Conservation (phyloP, 2,329 filamentous ascomycete species). For the Coniochaeta hoffmannii region DNA sequence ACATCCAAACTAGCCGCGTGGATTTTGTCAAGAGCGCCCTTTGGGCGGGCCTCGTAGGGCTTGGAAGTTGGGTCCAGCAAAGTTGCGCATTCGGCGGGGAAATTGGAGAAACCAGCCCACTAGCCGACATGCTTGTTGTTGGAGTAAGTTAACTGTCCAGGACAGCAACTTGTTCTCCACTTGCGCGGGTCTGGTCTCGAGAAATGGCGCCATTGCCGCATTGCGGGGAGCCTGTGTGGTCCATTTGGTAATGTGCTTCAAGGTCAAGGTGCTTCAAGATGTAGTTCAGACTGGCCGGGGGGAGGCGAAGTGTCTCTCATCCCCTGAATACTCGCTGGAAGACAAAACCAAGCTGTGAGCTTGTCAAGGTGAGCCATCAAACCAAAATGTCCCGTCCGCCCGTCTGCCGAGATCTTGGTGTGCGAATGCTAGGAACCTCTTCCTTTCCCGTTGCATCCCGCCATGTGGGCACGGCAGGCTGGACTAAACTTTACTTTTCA, state of each 20-base stretch:
- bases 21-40: neutral
- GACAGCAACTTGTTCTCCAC: no score
- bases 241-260: no score
- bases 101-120: neutral
- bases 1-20: neutral
- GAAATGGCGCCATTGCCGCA: no score
- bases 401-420: neutral
- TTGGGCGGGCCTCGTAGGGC: neutral
- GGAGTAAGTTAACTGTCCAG: no score
- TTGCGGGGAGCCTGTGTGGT: no score
- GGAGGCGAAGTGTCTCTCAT: no score
- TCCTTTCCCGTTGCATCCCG: slow-evolving; percentile 1
- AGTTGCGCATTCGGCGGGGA: neutral
- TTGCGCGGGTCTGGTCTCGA: no score
- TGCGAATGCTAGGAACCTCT: neutral
- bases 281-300: no score
- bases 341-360: no score
- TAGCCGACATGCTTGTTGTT: neutral
- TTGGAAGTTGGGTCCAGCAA: neutral
- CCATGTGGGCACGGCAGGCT: neutral
- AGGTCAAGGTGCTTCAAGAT: no score
- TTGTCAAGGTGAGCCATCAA: neutral
- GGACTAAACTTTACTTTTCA: neutral
- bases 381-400: neutral
- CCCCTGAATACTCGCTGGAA: no score